These are phyloP conservation scores for Lagenidium giganteum DNA, from an alignment of 352 stramenopile species.

Conservation along the genomic window DNA sequence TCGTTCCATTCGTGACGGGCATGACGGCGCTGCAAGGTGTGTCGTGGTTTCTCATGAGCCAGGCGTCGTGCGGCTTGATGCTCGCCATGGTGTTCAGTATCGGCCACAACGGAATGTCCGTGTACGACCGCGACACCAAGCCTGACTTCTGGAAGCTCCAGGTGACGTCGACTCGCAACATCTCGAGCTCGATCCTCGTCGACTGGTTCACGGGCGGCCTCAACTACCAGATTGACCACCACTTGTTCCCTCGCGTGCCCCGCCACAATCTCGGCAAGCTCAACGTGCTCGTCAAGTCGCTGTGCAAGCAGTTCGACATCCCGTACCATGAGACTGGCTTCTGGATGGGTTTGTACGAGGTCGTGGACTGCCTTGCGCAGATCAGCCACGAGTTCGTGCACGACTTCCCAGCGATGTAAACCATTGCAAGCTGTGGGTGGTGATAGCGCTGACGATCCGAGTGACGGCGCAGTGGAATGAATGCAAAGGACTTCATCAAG, in stretches of 20 bases:
- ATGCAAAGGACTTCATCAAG: too few relatives aligned
- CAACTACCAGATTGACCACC: constrained; percentile 99
- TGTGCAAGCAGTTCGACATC: constrained; percentile 97
- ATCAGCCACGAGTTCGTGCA: constrained; percentile 95
- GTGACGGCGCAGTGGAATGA: too few relatives aligned
- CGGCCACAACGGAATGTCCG: constrained; percentile 98
- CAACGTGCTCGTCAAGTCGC: constrained; percentile 93
- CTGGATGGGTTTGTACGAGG: constrained; percentile 90
- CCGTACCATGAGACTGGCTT: constrained; percentile 96
- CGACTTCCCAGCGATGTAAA: constrained; percentile 98
- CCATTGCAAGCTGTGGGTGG: too few relatives aligned
- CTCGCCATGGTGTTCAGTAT: constrained; percentile 96
- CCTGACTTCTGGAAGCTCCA: constrained; percentile 99
- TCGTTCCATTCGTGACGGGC: constrained; percentile 55
- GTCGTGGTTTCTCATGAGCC: constrained; percentile 77
- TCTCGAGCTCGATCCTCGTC: constrained; percentile 91
- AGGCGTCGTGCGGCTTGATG: constrained; percentile 92
- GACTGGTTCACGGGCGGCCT: constrained; percentile 98
- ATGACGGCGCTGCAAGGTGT: constrained; percentile 72
- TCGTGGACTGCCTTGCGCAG: constrained; percentile 90
- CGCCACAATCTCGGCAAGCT: constrained; percentile 93
- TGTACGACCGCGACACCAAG: constrained; percentile 94
- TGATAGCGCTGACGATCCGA: neutral
- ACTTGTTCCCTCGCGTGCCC: constrained; percentile 97
- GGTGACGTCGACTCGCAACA: constrained; percentile 97